Conservation (phyloP, 257 asterid species). For the Solanum neorickii region DNA sequence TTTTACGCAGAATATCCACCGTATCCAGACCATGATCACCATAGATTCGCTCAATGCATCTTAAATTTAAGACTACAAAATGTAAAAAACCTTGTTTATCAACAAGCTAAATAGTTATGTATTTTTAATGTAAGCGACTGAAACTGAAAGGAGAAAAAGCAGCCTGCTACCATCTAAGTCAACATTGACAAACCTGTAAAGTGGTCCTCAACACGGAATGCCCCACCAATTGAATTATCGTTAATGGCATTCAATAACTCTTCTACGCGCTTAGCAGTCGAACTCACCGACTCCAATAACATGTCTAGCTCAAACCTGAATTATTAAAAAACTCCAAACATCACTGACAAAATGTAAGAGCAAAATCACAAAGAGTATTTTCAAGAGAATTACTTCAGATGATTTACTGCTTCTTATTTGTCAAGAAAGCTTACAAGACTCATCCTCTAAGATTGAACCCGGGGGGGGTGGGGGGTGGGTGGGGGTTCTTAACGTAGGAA, state of each 20-base stretch:
- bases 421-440: background rate
- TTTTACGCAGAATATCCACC: conserved; percentile 84
- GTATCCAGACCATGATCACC: conserved; percentile 99
- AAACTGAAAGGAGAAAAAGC: background rate
- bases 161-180: background rate
- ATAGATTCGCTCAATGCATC: conserved; percentile 94
- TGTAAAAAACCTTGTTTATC: conserved; percentile 10
- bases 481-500: background rate
- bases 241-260: conserved; percentile 53
- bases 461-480: background rate
- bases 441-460: background rate
- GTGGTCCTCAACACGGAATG: conserved; percentile 63
- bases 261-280: conserved; percentile 76
- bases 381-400: background rate
- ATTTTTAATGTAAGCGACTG: background rate
- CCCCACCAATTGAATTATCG: conserved; percentile 47
- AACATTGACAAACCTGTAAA: conserved; percentile 61
- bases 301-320: conserved; percentile 94
- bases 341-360: background rate
- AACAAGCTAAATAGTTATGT: background rate
- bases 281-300: conserved; percentile 84
- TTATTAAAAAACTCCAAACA: conserved; percentile 5
- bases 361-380: background rate
- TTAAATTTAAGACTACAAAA: conserved; percentile 56
- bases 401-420: background rate